Conservation (phyloP, 192 early-diverging fungal species). For the Entomortierella chlamydospora region DNA sequence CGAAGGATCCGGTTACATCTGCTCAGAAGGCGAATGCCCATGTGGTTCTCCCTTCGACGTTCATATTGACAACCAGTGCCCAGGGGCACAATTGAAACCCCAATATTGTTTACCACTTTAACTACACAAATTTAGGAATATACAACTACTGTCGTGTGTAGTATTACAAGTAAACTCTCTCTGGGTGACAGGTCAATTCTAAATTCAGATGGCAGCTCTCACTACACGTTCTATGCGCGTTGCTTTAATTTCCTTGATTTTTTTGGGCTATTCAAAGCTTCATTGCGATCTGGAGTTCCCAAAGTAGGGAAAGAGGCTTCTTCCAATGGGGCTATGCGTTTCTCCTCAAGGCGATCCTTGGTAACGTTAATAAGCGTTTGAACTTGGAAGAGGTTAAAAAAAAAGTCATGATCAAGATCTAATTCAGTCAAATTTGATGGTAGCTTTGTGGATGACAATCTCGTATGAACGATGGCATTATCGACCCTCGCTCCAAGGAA, state of each 20-base stretch:
- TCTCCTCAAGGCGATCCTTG: constrained; percentile 10
- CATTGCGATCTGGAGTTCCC: constrained; percentile 11
- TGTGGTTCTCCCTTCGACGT: too few relatives aligned
- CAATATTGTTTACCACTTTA: too few relatives aligned
- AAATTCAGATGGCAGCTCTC: too few relatives aligned
- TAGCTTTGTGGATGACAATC: background rate
- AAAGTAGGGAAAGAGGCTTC: constrained; percentile 11
- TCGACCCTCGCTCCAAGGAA: constrained; percentile 3
- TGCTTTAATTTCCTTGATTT: constrained; percentile 3
- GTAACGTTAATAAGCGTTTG: constrained; percentile 7
- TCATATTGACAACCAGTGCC: too few relatives aligned
- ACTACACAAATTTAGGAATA: too few relatives aligned
- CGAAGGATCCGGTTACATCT: too few relatives aligned
- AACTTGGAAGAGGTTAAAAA: constrained; percentile 19
- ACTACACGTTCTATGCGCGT: too few relatives aligned
- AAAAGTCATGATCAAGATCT: constrained; percentile 13
- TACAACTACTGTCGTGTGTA: too few relatives aligned
- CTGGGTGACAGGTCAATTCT: too few relatives aligned
- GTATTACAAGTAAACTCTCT: too few relatives aligned
- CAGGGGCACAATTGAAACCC: too few relatives aligned
- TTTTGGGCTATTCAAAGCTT: constrained; percentile 9
- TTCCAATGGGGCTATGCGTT: constrained; percentile 5
- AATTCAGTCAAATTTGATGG: constrained; percentile 5
- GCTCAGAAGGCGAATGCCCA: too few relatives aligned
- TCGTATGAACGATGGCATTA: constrained; percentile 15